Conservation (phyloP, 345 rosid species). For the Hypericum androsaemum region DNA sequence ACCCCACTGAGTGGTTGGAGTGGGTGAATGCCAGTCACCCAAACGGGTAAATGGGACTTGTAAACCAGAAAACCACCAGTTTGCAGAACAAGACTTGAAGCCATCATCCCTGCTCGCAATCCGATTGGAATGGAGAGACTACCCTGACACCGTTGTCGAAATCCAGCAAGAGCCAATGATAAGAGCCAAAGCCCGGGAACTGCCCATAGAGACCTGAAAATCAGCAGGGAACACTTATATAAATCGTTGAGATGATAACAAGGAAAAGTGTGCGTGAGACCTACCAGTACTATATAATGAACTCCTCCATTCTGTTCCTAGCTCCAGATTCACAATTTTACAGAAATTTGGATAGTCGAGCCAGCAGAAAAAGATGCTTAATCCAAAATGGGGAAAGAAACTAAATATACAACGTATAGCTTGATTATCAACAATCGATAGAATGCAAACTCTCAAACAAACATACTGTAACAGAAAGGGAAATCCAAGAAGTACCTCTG, state of each 20-base stretch:
- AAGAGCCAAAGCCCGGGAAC: conserved; percentile 74
- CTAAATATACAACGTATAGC: too few relatives aligned
- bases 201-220: conserved; percentile 56
- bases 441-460: not conserved
- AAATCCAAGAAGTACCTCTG: conserved; percentile 49
- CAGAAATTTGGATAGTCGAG: too few relatives aligned
- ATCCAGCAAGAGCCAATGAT: conserved; percentile 58
- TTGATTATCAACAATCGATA: too few relatives aligned
- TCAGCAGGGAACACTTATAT: not conserved
- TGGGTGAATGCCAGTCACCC: conserved; percentile 59
- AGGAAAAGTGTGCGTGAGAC: too few relatives aligned
- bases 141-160: conserved; percentile 50
- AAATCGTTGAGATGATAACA: too few relatives aligned
- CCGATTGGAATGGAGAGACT: conserved; percentile 64
- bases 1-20: conserved; percentile 75
- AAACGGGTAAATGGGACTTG: conserved; percentile 33
- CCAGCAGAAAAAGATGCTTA: too few relatives aligned
- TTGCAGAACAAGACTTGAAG: conserved; percentile 52
- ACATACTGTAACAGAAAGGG: not conserved
- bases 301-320: too few relatives aligned
- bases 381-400: too few relatives aligned
- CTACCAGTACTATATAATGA: too few relatives aligned
- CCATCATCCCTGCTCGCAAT: conserved; percentile 56
- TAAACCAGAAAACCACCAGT: conserved; percentile 50
- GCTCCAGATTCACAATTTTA: too few relatives aligned